Base-by-base conservation (phyloP, 2,329 filamentous ascomycete species). In the Colletotrichum sp. region DNA sequence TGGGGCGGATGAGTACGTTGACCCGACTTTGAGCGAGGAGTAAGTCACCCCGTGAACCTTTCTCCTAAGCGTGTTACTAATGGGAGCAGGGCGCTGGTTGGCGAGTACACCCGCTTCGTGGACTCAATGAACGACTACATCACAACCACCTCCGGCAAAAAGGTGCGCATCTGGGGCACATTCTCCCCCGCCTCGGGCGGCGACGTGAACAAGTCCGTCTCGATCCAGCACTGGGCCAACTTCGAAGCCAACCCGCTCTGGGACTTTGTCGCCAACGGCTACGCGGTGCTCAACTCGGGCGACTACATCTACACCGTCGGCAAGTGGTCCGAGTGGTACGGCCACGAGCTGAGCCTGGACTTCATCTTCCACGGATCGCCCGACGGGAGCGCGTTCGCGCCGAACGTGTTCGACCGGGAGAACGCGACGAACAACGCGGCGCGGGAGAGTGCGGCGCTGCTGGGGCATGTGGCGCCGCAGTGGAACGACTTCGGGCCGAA, bases 1-100 rank as follows among this genome's bases (percentile, higher is more conserved):
- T 13, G 90, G 90, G 1, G 90, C 89, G 3, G 90, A 91, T 74
- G 89, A 91, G 78, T 91, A 91, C 75, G 83, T 85, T 1, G 85
- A 83, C 0, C 83, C 87, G 0, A 72, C 68, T 19, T 19, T 77
- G 67, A 72, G 63, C 74, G 79, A 86, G 72, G 76, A 85, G 15
- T 80, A 82, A 68, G 73, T 73, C 4, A n/a, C 1, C 25, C 11
- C 2, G 6, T n/a, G 16, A 11, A 12, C 15, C 16, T 12, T 6
- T n/a, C 8, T n/a, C 3, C 3, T 8, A 2, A 5, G 16, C 6
- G 3, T n/a, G 5, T 7, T 5, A 15, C 73, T 68, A 19, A 68
- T 7, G 2, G 19, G 9, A 8, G 5, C n/a, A 72, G 69, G n/a
- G 73, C 73, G 0, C 79, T 88, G 5, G 87, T 86, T 1, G 83